Conservation (phyloP, 2,329 filamentous ascomycete species). For the Arthrocladium fulminans region DNA sequence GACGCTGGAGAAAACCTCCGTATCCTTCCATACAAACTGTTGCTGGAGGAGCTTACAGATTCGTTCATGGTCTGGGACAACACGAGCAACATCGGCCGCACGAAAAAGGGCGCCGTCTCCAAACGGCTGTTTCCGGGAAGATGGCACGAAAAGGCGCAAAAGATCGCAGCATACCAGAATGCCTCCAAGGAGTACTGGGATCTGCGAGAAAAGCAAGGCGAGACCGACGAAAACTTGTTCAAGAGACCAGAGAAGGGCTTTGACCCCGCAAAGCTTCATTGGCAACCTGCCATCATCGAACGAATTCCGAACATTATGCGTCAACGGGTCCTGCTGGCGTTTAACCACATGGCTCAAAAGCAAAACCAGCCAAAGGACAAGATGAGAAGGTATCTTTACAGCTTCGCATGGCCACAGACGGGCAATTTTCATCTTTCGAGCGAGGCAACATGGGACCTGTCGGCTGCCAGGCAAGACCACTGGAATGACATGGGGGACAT, state of each 20-base stretch:
- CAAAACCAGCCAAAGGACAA: background rate
- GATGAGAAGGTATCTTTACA: slow-evolving; percentile 1
- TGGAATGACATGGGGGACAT: slow-evolving; percentile 10
- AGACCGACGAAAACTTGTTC: background rate
- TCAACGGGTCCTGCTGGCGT: slow-evolving; percentile 13
- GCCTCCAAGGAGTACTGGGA: slow-evolving; percentile 7
- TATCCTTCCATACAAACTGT: background rate
- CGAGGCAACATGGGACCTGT: background rate
- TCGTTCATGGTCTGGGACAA: slow-evolving; percentile 1
- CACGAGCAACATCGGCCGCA: background rate
- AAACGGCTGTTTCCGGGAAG: background rate
- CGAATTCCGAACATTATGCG: slow-evolving; percentile 16
- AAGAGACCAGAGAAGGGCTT: background rate
- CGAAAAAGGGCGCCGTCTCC: background rate
- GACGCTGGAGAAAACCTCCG: background rate
- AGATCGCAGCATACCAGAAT: background rate
- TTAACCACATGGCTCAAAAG: slow-evolving; percentile 10
- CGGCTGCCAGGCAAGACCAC: background rate
- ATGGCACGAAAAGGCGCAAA: slow-evolving; percentile 5
- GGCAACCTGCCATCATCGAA: slow-evolving; percentile 16
- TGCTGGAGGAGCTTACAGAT: background rate
- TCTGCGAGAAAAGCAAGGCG: slow-evolving; percentile 3
- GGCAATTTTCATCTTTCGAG: background rate
- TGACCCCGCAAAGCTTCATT: slow-evolving; percentile 11
- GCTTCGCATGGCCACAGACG: slow-evolving; percentile 8